Evolutionary conservation across 441 rosid genomes (phyloP), one percentile per base, ranked within the genome.

Genomic region (Dalechampia spathulata): DNA sequence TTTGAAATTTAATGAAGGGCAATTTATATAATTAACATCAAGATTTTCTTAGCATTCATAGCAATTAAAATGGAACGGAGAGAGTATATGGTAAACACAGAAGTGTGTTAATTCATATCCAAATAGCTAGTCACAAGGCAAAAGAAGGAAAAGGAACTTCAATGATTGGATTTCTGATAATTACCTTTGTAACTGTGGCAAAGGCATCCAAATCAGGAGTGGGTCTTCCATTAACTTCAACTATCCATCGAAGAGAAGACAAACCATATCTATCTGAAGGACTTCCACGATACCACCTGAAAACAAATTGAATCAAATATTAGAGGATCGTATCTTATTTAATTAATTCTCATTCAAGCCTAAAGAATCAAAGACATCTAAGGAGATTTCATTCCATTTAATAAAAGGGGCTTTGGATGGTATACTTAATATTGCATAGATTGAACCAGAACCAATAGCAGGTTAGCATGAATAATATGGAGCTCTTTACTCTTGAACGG

Each of bases 261-360:
- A 93, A 72, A 45, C 90, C 91, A 65, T 93, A 93, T 62, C 95
- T 80, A 44, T 85, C 84, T 43, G 73, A 96, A 2, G 99, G 99
- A 78, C 99, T 93, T 43, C 97, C 99, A 17, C 80, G 87, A 64
- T 81, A 80, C 82, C 83, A 87, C 88, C 96, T 92, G 77, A 68
- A 62, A 46, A 39, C 23, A 36, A 61, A 61, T 30, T 36, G 13
- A n/a, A 23, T 49, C 47, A 58, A 17, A 4, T 10, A n/a, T n/a
- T n/a, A n/a, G n/a, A n/a, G n/a, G n/a, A n/a, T n/a, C n/a, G n/a
- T n/a, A n/a, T 23, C 23, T 15, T n/a, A 36, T 23, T 3, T 36
- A n/a, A 38, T 34, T 22, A 20, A 46, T 45, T 34, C 48, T 22
- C 32, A 46, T 47, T 47, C 11, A 10, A 44, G 12, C 20, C 8